phyloP scores from a whole-genome alignment of 331 rosid species.

The Pyracantha coccinea region DNA sequence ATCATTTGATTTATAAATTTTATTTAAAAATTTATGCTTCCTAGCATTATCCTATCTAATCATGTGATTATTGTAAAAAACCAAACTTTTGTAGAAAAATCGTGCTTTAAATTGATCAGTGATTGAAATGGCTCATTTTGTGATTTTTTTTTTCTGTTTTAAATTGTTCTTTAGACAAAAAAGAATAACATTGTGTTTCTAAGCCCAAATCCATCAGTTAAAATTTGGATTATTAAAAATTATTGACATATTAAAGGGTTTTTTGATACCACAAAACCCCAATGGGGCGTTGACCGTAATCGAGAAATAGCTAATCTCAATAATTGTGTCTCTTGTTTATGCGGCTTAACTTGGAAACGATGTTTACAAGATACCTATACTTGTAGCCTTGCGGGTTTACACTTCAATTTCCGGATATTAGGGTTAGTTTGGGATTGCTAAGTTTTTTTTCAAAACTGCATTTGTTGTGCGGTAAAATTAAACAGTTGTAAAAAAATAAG shows the following conservation, averaged over 20 bases:
- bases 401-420: not conserved
- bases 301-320: not conserved
- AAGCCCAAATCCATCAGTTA: not conserved
- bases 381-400: not conserved
- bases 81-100: not conserved
- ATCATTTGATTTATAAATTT: too few relatives aligned
- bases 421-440: too few relatives aligned
- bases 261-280: not conserved
- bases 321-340: not conserved
- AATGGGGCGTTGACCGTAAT: not conserved
- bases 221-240: too few relatives aligned
- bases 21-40: too few relatives aligned
- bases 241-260: too few relatives aligned
- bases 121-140: not conserved
- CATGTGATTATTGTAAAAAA: too few relatives aligned
- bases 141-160: not conserved
- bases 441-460: too few relatives aligned
- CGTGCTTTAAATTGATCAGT: not conserved
- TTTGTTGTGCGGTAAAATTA: too few relatives aligned
- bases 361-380: constrained; percentile 7
- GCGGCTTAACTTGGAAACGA: not conserved
- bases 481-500: too few relatives aligned
- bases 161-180: not conserved
- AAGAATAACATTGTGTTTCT: not conserved
- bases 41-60: too few relatives aligned